phyloP scores from a whole-genome alignment of 371 early-diverging fungal species.

The Capillidium rhysosporum region DNA sequence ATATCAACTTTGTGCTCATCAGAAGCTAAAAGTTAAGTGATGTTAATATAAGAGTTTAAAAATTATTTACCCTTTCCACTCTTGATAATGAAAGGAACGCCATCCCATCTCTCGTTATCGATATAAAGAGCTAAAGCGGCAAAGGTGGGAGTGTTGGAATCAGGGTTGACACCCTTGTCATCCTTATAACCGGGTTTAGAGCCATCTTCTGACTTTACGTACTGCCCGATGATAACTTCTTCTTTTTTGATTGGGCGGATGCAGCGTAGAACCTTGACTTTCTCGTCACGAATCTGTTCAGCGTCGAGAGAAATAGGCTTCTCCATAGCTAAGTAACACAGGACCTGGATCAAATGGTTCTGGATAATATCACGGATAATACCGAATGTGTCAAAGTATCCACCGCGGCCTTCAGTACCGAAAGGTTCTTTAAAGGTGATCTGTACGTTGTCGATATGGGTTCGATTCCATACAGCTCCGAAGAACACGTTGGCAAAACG shows the following conservation, averaged over 20 bases:
- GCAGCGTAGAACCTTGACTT: conserved; percentile 62
- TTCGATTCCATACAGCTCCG: conserved; percentile 80
- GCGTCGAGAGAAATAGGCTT: conserved; percentile 65
- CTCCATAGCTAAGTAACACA: conserved; percentile 87
- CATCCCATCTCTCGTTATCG: conserved; percentile 88
- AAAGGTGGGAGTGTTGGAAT: conserved; percentile 76
- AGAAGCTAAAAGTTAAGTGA: conserved; percentile 33
- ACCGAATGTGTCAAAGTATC: conserved; percentile 98
- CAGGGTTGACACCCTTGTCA: conserved; percentile 63
- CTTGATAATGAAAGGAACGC: conserved; percentile 91
- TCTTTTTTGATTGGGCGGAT: conserved; percentile 55
- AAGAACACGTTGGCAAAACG: conserved; percentile 90
- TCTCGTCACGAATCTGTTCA: conserved; percentile 84
- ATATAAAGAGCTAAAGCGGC: conserved; percentile 72
- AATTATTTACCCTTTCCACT: conserved; percentile 56
- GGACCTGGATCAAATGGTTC: conserved; percentile 86
- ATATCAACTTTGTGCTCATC: conserved; percentile 84
- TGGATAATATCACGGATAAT: conserved; percentile 99
- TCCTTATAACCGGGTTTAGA: conserved; percentile 74
- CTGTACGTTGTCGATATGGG: conserved; percentile 83
- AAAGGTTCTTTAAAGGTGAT: conserved; percentile 97
- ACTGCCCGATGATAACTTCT: conserved; percentile 80
- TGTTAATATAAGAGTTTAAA: background rate
- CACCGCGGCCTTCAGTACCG: conserved; percentile 96
- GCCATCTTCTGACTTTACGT: conserved; percentile 44